Base-by-base conservation (phyloP, 1,139 yeast species). In the Magnusiomyces paraingens region DNA sequence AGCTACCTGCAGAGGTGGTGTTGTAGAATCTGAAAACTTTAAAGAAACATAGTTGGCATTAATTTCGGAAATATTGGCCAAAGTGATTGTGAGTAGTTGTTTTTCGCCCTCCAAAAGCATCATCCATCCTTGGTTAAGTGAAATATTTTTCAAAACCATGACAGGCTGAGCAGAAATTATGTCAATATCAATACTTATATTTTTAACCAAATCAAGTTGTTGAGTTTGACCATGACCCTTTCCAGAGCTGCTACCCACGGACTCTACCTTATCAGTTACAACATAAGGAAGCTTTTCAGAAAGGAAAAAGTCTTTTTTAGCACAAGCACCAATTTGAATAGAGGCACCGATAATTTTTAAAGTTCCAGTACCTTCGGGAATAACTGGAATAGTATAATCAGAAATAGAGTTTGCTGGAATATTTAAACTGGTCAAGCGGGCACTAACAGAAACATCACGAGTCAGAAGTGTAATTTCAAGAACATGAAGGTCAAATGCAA, bases 81-180 rank as follows among this genome's bases (percentile, higher is more conserved):
- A 69, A 1, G 72, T 67, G 2, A 87, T 69, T 0, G 76, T 70
- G 55, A 86, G 80, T 2, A 68, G 62, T 52, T 74, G 75, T 51
- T 73, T 71, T 61, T 89, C 95, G 4, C 96, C 96, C 64, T 88
- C 95, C 21, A 88, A 68, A n/a, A 88, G 67, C 89, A 87, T 84
- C 2, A 84, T 64, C 82, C 88, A 83, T 2, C 83, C 82, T 62
- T 83, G 83, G 38, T 79, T 76, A 6, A 86, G 73, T 64, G 82
- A 78, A 5, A 80, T 70, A 45, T 78, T 75, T 1, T 79, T 70
- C 6, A 85, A 35, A 17, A 49, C 75, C 49, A 88, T 70, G 8
- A 76, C 70, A 0, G 95, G 95, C 62, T 87, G 91, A 0, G 84
- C 79, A 1, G 83, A 77, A 15, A 85, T 74, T 0, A 86, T 86